phyloP scores from a whole-genome alignment of 192 early-diverging fungal species.

The Coemansia sp. region DNA sequence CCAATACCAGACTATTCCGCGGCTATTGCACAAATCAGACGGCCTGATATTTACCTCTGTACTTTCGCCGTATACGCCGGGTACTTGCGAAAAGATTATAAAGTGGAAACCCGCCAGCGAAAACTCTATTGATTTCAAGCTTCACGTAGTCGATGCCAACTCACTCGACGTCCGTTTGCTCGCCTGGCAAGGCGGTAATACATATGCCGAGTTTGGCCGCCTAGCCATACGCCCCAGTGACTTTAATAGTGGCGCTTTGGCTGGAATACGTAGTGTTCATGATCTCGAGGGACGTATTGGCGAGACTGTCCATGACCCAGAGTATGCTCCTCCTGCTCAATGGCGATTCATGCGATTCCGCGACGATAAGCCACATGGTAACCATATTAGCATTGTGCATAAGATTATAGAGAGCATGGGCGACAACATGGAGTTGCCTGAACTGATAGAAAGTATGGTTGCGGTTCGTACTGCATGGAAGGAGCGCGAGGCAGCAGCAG shows the following conservation, averaged over 20 bases:
- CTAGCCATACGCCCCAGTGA: constrained; percentile 62
- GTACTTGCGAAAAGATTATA: constrained; percentile 68
- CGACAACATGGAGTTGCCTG: constrained; percentile 62
- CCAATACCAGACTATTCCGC: constrained; percentile 62
- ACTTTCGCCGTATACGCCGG: constrained; percentile 62
- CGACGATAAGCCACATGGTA: constrained; percentile 77
- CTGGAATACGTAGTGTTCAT: background rate
- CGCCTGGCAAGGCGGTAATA: constrained; percentile 54
- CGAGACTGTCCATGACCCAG: constrained; percentile 65
- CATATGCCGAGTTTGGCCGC: constrained; percentile 54
- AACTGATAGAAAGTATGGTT: constrained; percentile 10
- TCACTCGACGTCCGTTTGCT: constrained; percentile 56
- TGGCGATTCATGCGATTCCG: constrained; percentile 82
- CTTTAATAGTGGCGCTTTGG: constrained; percentile 15
- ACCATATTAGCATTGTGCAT: constrained; percentile 64
- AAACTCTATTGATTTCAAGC: constrained; percentile 78
- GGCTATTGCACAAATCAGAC: constrained; percentile 68
- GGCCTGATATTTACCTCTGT: constrained; percentile 78
- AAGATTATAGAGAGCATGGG: constrained; percentile 70
- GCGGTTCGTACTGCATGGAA: constrained; percentile 28
- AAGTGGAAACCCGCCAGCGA: constrained; percentile 88
- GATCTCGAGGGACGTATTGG: constrained; percentile 62
- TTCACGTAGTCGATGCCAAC: constrained; percentile 45
- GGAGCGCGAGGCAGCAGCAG: constrained; percentile 10
- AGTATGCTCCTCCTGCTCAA: constrained; percentile 34